These are phyloP conservation scores for Pseudopithomyces chartarum DNA, from an alignment of 2,329 filamentous ascomycete species.

Conservation along the genomic window DNA sequence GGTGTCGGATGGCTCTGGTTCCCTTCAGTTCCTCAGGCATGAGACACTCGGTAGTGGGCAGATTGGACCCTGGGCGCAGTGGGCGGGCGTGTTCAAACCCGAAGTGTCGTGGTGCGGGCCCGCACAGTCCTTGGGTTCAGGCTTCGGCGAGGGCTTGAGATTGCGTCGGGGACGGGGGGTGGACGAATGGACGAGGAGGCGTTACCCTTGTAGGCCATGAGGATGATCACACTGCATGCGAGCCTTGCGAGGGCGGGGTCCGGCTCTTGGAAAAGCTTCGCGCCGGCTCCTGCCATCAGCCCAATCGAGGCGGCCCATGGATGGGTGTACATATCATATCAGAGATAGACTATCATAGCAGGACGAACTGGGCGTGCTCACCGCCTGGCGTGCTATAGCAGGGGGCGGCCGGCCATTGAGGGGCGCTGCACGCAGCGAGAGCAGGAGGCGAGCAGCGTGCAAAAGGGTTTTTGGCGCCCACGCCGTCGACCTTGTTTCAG, in stretches of 20 bases:
- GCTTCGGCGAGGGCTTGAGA: slow-evolving; percentile 9
- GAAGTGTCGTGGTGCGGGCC: slow-evolving; percentile 17
- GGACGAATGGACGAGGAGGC: neutral
- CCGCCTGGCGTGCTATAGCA: slow-evolving; percentile 18
- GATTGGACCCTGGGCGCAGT: slow-evolving; percentile 8
- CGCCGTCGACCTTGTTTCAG: slow-evolving; percentile 17
- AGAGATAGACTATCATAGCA: too few species aligned
- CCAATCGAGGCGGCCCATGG: too few species aligned
- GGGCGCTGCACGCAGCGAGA: neutral
- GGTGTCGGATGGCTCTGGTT: neutral
- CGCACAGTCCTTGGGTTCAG: slow-evolving; percentile 21
- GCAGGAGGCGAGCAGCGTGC: neutral
- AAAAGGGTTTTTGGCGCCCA: slow-evolving; percentile 11
- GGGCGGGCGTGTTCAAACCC: slow-evolving; percentile 18
- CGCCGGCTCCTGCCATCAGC: neutral
- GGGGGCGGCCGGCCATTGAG: neutral
- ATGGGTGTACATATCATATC: too few species aligned
- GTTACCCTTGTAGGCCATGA: too few species aligned
- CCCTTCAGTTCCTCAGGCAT: neutral
- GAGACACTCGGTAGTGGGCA: neutral
- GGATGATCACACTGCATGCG: slow-evolving; percentile 10
- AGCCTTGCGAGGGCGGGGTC: slow-evolving; percentile 12
- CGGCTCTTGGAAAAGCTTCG: slow-evolving; percentile 15
- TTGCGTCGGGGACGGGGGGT: neutral
- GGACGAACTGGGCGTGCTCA: neutral